phyloP scores from a whole-genome alignment of 345 rosid species.

The Syzygium oleosum region DNA sequence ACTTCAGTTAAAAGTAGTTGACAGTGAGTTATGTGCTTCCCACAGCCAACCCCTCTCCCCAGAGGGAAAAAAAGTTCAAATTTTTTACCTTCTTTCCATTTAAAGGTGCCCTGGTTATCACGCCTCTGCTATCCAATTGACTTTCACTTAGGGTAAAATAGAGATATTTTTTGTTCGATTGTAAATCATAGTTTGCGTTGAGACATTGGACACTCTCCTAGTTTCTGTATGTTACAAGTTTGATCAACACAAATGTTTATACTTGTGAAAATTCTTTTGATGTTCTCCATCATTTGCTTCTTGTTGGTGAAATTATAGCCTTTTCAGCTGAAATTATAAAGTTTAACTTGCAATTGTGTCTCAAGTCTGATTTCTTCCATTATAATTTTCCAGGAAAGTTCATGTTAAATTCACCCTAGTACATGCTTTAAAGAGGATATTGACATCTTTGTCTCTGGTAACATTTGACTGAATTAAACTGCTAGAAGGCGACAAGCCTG shows the following conservation, averaged over 20 bases:
- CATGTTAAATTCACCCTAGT: neutral
- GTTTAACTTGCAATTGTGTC: neutral
- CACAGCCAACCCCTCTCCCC: rapidly evolving
- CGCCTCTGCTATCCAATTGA: no score
- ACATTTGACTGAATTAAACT: neutral
- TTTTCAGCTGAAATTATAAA: neutral
- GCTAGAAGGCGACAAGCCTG: neutral
- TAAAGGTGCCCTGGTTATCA: no score
- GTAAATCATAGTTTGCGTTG: neutral
- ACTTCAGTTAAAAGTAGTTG: no score
- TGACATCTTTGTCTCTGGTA: neutral
- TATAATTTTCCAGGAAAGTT: neutral
- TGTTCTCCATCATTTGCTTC: neutral
- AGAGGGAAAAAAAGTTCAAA: no score
- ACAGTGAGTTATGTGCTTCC: no score
- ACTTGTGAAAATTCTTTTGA: neutral
- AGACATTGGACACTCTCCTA: neutral
- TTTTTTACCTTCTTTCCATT: no score
- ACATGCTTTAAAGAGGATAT: neutral
- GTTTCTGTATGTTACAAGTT: neutral
- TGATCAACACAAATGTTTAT: neutral
- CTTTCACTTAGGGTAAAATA: neutral
- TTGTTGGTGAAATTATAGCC: neutral
- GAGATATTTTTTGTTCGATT: neutral
- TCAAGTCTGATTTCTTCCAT: neutral